Base-by-base conservation (phyloP, 1,284 basidiomycete species). In the Ustilago cynodontis region DNA sequence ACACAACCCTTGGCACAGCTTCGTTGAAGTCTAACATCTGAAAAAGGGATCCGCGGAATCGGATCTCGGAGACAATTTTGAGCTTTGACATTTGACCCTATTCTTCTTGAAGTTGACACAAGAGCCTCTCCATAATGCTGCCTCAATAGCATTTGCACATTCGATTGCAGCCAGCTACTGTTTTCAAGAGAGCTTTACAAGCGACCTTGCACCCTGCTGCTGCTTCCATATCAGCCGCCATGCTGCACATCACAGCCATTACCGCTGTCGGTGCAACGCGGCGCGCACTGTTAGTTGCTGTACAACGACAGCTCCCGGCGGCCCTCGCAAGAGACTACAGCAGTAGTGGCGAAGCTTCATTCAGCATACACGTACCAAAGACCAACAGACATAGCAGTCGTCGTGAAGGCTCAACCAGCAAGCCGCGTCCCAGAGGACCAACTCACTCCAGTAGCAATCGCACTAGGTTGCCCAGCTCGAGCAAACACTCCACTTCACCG, bases 331-430 rank as follows among this genome's bases (percentile, higher is more conserved):
- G 53, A 33, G 39, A 14, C 24, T 72, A 67, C 53, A 64, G 45
- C 53, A 64, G 45, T 59, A 53, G 37, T 11, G 68, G 47, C 31
- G 60, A 62, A 13, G 4, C 33, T 11, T 59, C 65, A 6, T 69
- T 67, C 53, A 59, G 59, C 39, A 47, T 65, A 18, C 66, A 65
- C 24, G 52, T 50, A 7, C 71, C 65, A n/a, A 68, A 59, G 28
- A 59, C 72, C 11, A 52, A 26, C 11, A 59, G 57, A 10, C 56
- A 26, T 1, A 47, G 14, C 16, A 52, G 20, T 3, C 31, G n/a
- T 18, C 20, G 57, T 8, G 29, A 39, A 11, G 47, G 11, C 3
- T 14, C 22, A 0, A 11, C 13, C 6, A 56, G 22, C 31, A 52
- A n/a, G 6, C 55, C 49, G 11, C 41, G 24, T 18, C 0, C 28